phyloP scores from a whole-genome alignment of 83 land plant genomes.

The Larix sibirica region DNA sequence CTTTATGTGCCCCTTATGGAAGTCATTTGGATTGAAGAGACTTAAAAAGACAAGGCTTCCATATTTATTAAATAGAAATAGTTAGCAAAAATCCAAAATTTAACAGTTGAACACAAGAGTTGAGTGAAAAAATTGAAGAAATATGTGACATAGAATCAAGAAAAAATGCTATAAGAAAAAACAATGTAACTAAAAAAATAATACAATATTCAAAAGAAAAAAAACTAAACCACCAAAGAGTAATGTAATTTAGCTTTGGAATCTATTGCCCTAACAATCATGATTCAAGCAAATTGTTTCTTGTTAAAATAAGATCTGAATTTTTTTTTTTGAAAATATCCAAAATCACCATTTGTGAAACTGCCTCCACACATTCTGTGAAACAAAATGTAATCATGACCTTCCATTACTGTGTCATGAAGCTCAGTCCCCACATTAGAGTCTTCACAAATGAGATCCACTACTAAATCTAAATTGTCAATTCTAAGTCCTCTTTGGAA shows the following conservation, averaged over 20 bases:
- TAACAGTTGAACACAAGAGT: too few relatives aligned
- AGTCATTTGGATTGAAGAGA: too few relatives aligned
- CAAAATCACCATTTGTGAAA: constrained; percentile 44
- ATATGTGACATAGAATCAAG: too few relatives aligned
- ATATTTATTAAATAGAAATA: too few relatives aligned
- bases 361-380: constrained; percentile 65
- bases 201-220: not conserved
- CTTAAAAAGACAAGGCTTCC: too few relatives aligned
- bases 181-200: too few relatives aligned
- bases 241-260: not conserved
- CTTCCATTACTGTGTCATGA: constrained; percentile 58
- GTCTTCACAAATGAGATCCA: constrained; percentile 39
- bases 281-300: not conserved
- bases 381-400: constrained; percentile 68
- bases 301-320: not conserved
- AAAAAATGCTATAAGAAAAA: too few relatives aligned
- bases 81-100: too few relatives aligned
- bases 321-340: too few relatives aligned
- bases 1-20: too few relatives aligned
- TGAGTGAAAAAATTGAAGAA: too few relatives aligned
- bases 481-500: constrained; percentile 49
- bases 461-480: constrained; percentile 59
- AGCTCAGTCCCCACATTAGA: constrained; percentile 33
- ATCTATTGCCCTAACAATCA: not conserved
- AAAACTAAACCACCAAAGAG: not conserved